phyloP scores from a whole-genome alignment of 768 basidiomycete genomes.

The Cantharellus cinnabarinus region DNA sequence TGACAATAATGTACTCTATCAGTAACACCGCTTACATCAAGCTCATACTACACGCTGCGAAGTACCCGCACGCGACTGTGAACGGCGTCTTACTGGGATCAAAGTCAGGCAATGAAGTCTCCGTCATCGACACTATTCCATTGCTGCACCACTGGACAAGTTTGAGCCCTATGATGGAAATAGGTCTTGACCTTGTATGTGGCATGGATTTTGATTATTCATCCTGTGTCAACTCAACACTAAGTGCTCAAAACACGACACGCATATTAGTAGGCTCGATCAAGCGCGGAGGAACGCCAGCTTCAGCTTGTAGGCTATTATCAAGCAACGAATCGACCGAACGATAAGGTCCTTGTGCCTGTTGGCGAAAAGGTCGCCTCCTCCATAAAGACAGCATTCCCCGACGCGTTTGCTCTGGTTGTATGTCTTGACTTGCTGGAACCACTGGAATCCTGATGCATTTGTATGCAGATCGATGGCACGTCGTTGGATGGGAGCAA shows the following conservation, averaged over 20 bases:
- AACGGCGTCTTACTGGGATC: slow-evolving; percentile 64
- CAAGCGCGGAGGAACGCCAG: slow-evolving; percentile 34
- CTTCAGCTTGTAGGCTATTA: slow-evolving; percentile 52
- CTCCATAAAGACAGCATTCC: slow-evolving; percentile 33
- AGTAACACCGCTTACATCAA: slow-evolving; percentile 48
- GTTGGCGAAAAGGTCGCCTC: slow-evolving; percentile 44
- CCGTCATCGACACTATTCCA: slow-evolving; percentile 38
- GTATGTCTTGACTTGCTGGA: slow-evolving; percentile 22
- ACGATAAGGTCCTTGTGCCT: slow-evolving; percentile 42
- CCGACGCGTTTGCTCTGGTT: slow-evolving; percentile 46
- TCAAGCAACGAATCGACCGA: slow-evolving; percentile 38
- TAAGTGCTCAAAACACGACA: not conserved
- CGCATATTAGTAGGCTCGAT: slow-evolving; percentile 26
- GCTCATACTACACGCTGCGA: slow-evolving; percentile 58
- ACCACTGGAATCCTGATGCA: not conserved
- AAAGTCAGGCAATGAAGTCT: slow-evolving; percentile 15
- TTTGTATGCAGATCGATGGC: slow-evolving; percentile 33
- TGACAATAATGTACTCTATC: slow-evolving; percentile 26
- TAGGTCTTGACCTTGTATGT: slow-evolving; percentile 55
- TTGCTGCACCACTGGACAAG: slow-evolving; percentile 72
- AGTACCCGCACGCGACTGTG: slow-evolving; percentile 53
- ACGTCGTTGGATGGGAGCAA: slow-evolving; percentile 31
- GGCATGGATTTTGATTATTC: not conserved
- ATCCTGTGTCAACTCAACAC: not conserved
- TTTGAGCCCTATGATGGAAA: slow-evolving; percentile 71